Base-by-base conservation (phyloP, 1,284 basidiomycete species). In the Ganoderma boninense region DNA sequence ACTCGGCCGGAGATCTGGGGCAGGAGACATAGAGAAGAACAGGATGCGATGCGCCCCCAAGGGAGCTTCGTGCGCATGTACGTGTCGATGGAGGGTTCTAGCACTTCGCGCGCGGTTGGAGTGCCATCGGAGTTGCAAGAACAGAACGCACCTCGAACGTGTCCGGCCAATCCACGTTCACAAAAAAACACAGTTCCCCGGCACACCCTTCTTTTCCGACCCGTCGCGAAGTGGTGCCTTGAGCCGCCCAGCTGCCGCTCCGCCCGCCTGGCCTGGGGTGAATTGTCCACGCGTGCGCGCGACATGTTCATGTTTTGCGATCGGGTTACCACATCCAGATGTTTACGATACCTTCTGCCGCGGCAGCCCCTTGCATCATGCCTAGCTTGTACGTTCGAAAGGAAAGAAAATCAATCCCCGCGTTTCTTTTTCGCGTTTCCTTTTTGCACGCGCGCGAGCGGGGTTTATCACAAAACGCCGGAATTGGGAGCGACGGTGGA, bases 131-230 rank as follows among this genome's bases (percentile, higher is more conserved):
- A 62, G 66, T 49, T 62, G 66, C 49, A 56, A 40, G 46, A 35
- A 60, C 65, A 40, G 46, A 29, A 65, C 65, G 57, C 54, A 62
- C 61, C 59, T 62, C 46, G 44, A 66, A 66, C 60, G 66, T 67
- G 66, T 42, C 60, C 66, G 66, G 49, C 40, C 66, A 62, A 56
- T 56, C 57, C 66, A 44, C 20, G 61, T 23, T n/a, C 44, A 52
- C 44, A 26, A 54, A 54, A 54, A 16, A 44, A 40, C 38, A 40
- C 38, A 40, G 13, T 66, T 60, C 26, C 57, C 20, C 38, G 20
- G 23, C 6, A 4, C 10, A 26, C 40, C 40, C 60, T 62, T 62
- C 40, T 62, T 62, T 26, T 42, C 38, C 38, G 38, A 40, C 38
- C 38, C 38, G 60, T 42, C 40, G n/a, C 60, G 60, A 62, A 61